These are phyloP conservation scores for Triticum turgidum DNA, from an alignment of 176 grass and related monocot species.

Conservation along the genomic window DNA sequence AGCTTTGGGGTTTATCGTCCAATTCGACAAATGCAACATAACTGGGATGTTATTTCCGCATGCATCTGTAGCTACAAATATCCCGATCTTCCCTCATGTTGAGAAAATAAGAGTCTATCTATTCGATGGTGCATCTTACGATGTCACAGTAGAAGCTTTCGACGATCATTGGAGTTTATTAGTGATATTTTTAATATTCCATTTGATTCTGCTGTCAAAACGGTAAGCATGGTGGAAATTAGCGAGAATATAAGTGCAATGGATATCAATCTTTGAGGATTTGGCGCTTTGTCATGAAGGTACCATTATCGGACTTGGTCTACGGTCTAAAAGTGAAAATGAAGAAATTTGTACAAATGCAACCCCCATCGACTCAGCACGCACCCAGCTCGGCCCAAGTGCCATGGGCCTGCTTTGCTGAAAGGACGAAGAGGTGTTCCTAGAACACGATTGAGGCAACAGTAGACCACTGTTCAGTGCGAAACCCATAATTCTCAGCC, in stretches of 20 bases:
- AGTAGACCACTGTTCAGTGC: no score
- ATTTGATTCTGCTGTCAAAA: not conserved
- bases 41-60: not conserved
- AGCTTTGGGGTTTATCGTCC: not conserved
- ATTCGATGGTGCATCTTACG: slow-evolving; percentile 14
- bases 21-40: not conserved
- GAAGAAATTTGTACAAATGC: no score
- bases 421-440: no score
- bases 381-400: no score
- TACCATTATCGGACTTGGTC: slow-evolving; percentile 11
- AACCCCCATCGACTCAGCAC: no score
- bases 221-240: not conserved
- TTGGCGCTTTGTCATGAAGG: not conserved
- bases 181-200: not conserved
- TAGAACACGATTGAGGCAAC: no score
- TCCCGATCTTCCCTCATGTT: not conserved
- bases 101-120: slow-evolving; percentile 4
- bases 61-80: not conserved
- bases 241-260: not conserved
- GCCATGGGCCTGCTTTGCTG: no score
- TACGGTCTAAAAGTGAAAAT: no score
- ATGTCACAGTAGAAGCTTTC: not conserved
- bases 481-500: no score
- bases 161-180: slow-evolving; percentile 22
- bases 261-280: no score